Evolutionary conservation across 257 asterid genomes (phyloP).

Genomic region (Buddleja alternifolia): DNA sequence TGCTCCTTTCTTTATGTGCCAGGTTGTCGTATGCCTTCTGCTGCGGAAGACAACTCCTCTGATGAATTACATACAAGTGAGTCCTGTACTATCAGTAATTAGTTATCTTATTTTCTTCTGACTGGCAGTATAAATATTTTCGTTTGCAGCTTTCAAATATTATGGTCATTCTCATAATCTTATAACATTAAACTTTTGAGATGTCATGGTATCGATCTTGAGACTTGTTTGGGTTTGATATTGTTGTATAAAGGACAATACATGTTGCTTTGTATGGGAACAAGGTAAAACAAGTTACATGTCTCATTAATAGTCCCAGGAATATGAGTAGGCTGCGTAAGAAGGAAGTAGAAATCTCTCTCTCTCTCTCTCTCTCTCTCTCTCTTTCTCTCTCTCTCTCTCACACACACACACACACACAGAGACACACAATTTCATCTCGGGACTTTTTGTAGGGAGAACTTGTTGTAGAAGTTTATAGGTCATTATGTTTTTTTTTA

Average conservation of each 20-base stretch:
- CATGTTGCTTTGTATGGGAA: too few species aligned
- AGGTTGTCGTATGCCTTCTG: constrained; percentile 91
- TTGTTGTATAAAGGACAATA: too few species aligned
- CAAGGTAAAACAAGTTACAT: too few species aligned
- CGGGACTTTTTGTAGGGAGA: not conserved
- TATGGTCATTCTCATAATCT: too few species aligned
- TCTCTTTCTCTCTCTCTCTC: too few species aligned
- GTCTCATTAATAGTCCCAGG: constrained; percentile 29
- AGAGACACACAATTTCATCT: too few species aligned
- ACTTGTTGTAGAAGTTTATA: not conserved
- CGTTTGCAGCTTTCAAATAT: too few species aligned
- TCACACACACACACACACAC: too few species aligned
- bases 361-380: too few species aligned
- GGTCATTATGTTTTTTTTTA: not conserved
- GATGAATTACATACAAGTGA: constrained; percentile 77
- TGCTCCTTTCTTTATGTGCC: constrained; percentile 37
- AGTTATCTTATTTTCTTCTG: constrained; percentile 15
- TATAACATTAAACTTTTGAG: too few species aligned
- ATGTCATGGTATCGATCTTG: too few species aligned
- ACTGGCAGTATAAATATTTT: not conserved
- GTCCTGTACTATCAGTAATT: constrained; percentile 38
- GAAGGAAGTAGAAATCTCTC: not conserved
- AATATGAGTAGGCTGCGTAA: not conserved
- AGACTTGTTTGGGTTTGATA: too few species aligned
- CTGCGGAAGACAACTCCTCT: constrained; percentile 87